Evolutionary conservation across 768 basidiomycete species (phyloP).

Genomic region (Phallus indusiatus): DNA sequence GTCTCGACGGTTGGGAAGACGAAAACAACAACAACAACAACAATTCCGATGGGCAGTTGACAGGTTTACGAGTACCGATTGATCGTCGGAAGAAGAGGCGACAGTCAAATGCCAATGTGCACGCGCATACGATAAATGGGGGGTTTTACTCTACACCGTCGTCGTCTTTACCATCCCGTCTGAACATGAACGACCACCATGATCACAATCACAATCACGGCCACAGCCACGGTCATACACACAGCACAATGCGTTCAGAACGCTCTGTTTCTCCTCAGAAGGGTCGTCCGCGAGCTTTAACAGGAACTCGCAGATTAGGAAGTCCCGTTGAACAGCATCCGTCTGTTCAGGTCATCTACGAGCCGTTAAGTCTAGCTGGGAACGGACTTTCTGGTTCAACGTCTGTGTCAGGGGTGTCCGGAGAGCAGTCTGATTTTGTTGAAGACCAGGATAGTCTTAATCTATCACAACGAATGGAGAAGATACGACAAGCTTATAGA

Average conservation of each 20-base stretch:
- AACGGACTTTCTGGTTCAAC: not conserved
- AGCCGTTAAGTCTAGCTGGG: not conserved
- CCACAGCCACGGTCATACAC: not conserved
- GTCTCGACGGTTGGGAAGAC: constrained; percentile 66
- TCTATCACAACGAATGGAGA: constrained; percentile 6
- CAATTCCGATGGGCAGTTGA: not conserved
- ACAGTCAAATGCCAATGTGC: not conserved
- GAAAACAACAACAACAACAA: constrained; percentile 28
- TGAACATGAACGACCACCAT: not conserved
- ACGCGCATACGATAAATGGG: not conserved
- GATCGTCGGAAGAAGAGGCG: not conserved
- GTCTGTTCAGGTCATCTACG: constrained; percentile 2
- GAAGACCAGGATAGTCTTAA: constrained; percentile 6
- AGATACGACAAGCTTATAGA: constrained; percentile 4
- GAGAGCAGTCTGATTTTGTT: not conserved
- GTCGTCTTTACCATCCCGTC: not conserved
- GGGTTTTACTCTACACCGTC: not conserved
- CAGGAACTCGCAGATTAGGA: not conserved
- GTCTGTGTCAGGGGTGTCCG: no score
- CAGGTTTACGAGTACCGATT: not conserved
- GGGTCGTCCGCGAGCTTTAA: not conserved
- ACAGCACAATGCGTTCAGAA: not conserved
- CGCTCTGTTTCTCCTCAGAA: not conserved
- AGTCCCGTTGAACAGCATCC: not conserved
- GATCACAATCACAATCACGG: not conserved